Base-by-base conservation (phyloP, 2,329 filamentous ascomycete genomes). In the Teratosphaeria nubilosa region DNA sequence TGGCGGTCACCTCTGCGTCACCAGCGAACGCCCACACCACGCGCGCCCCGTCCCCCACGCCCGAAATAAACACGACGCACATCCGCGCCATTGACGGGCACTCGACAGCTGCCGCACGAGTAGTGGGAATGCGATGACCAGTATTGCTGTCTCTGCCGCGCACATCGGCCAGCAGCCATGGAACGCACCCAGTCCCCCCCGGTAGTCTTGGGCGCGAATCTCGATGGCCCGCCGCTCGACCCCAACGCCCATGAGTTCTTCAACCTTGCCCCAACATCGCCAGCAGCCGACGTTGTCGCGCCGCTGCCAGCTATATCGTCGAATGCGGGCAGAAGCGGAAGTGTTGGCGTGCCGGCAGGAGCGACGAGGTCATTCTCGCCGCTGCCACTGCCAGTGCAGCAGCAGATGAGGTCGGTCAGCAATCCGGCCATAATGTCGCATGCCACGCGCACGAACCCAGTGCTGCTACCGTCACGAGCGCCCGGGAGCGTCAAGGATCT, bases 401-500 rank as follows among this genome's bases (percentile, higher is more conserved):
- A 14, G 16, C 56, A 57, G 37, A 20, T 51, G 5, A 52, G 59
- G 24, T 53, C 57, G 14, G 57, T 41, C n/a, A 45, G 54, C 13
- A 54, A 54, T 53, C 59, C 59, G 41, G 37, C 45, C 9, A 64
- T 57, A 62, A 66, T 58, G 56, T 62, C 57, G 31, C 27, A 30
- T 7, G 5, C 27, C 27, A 30, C 27, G 27, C 65, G 62, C 52
- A 70, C 68, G 32, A 65, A 63, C 32, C 67, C 69, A 20, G 66
- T 66, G 13, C 62, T 69, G 27, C 63, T 69, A 24, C 65, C 68
- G 16, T 67, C 69, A 24, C 60, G 66, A 34, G 60, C 60, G 34
- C 58, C 60, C 22, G 67, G 68, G 30, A 63, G 58, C n/a, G 87
- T 94, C 65, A 90, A 86, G 74, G 88, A 94, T 69, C 78, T 94